phyloP scores from a whole-genome alignment of 495 filamentous ascomycete species.

The Elaphomyces granulatus region DNA sequence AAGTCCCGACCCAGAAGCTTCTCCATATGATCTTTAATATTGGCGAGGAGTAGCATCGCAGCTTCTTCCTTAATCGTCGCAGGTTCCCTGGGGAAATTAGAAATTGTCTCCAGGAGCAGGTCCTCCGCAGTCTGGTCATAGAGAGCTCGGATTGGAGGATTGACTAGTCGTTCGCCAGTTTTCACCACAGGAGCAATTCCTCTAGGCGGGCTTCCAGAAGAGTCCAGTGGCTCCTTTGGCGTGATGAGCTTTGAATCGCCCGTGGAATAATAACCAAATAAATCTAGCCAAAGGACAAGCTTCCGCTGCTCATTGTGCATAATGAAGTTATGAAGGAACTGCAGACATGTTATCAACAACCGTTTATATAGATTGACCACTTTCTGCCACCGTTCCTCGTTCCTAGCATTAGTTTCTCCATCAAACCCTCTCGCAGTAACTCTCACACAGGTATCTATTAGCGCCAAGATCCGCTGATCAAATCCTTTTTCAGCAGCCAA shows the following conservation, averaged over 20 bases:
- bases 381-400: conserved; percentile 56
- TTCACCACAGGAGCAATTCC: conserved; percentile 32
- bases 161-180: conserved; percentile 32
- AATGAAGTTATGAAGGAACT: conserved; percentile 85
- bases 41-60: conserved; percentile 34
- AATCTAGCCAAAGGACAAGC: conserved; percentile 76
- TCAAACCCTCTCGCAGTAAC: conserved; percentile 86
- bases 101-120: conserved; percentile 32
- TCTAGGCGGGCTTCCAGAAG: conserved; percentile 19
- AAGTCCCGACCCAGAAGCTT: conserved; percentile 32
- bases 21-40: conserved; percentile 39
- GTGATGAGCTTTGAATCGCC: conserved; percentile 39
- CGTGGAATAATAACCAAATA: conserved; percentile 54
- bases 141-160: conserved; percentile 30
- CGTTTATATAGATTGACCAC: conserved; percentile 72
- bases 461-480: conserved; percentile 67
- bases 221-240: conserved; percentile 30
- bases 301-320: conserved; percentile 86
- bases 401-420: conserved; percentile 52
- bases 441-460: conserved; percentile 71
- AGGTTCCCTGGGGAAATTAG: conserved; percentile 33
- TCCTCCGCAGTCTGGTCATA: conserved; percentile 37
- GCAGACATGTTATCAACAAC: conserved; percentile 72
- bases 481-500: conserved; percentile 66
- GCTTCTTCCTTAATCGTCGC: conserved; percentile 37